These are phyloP conservation scores for Botrytis fragariae DNA, from an alignment of 2,329 filamentous ascomycete species.

Conservation along the genomic window DNA sequence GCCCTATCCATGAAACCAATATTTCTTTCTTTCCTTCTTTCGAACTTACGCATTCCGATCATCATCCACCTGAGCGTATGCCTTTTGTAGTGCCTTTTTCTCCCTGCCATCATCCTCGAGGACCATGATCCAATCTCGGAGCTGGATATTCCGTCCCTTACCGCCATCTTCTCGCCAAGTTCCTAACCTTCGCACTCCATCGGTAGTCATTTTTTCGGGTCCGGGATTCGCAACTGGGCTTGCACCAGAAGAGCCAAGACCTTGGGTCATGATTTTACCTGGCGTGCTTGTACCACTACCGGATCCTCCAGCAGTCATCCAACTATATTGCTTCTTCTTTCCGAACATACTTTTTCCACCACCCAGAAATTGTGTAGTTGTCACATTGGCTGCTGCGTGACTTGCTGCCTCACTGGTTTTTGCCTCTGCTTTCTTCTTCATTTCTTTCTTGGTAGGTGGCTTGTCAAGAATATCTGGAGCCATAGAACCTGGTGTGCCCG, in stretches of 20 bases:
- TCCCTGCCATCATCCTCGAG: slow-evolving; percentile 77
- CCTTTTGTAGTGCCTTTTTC: slow-evolving; percentile 55
- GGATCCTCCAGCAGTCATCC: slow-evolving; percentile 55
- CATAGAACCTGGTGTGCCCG: slow-evolving; percentile 59
- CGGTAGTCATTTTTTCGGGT: slow-evolving; percentile 49
- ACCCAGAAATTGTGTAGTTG: slow-evolving; percentile 73
- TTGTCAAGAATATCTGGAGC: slow-evolving; percentile 66
- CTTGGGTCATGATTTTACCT: slow-evolving; percentile 36
- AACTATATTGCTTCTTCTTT: slow-evolving; percentile 73
- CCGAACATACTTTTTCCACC: slow-evolving; percentile 58
- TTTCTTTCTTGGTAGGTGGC: slow-evolving; percentile 81
- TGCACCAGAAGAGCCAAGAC: slow-evolving; percentile 39
- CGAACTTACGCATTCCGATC: slow-evolving; percentile 38
- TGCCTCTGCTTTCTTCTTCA: slow-evolving; percentile 69
- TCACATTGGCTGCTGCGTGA: slow-evolving; percentile 79
- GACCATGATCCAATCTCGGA: slow-evolving; percentile 77
- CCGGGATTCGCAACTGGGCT: slow-evolving; percentile 40
- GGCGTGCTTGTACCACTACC: slow-evolving; percentile 55
- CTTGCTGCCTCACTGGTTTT: slow-evolving; percentile 75
- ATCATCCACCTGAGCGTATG: slow-evolving; percentile 34
- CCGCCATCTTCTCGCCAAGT: slow-evolving; percentile 75
- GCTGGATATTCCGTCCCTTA: slow-evolving; percentile 75
- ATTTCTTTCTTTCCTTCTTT: slow-evolving; percentile 29
- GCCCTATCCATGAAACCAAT: slow-evolving; percentile 10
- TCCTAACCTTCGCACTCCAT: slow-evolving; percentile 64